Percentiles rank a stretch among this genome's conserved stretches.
Evolutionary conservation across 2,329 filamentous ascomycete species (phyloP).

Genomic region (Trichothecium sympodiale): DNA sequence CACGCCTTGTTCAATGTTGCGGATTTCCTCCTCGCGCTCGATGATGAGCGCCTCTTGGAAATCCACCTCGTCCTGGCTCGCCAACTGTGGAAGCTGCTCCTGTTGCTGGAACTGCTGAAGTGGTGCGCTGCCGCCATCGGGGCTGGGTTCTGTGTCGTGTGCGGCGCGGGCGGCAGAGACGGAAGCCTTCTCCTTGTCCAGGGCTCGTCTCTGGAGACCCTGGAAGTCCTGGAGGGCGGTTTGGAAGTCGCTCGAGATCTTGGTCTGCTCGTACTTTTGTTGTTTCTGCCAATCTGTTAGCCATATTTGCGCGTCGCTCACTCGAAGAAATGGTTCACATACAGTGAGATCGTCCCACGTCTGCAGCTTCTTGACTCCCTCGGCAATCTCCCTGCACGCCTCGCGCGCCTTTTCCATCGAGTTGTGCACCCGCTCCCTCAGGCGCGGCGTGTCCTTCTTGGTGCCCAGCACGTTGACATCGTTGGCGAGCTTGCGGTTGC

Average conservation of each 20-base stretch:
- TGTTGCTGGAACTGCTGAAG: slow-evolving; percentile 52
- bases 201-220: slow-evolving; percentile 72
- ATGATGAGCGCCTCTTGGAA: slow-evolving; percentile 94
- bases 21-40: slow-evolving; percentile 92
- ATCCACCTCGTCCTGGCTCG: slow-evolving; percentile 88
- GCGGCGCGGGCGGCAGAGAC: slow-evolving; percentile 74
- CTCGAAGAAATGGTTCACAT: slow-evolving; percentile 18
- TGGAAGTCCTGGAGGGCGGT: slow-evolving; percentile 85
- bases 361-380: slow-evolving; percentile 87
- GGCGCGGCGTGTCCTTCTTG: slow-evolving; percentile 79
- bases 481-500: slow-evolving; percentile 73
- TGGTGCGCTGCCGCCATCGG: slow-evolving; percentile 19
- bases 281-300: slow-evolving; percentile 50
- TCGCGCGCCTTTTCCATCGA: slow-evolving; percentile 77
- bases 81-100: slow-evolving; percentile 69
- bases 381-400: slow-evolving; percentile 83
- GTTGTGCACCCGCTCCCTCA: slow-evolving; percentile 82
- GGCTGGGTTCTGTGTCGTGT: slow-evolving; percentile 38
- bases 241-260: slow-evolving; percentile 88
- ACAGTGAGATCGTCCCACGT: slow-evolving; percentile 77
- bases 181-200: slow-evolving; percentile 87
- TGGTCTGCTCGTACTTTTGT: slow-evolving; percentile 93
- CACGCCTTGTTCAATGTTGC: slow-evolving; percentile 94
- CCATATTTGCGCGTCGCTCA: too few species aligned
- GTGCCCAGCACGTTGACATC: slow-evolving; percentile 82